Percentiles rank a stretch among this genome's conserved stretches.
phyloP scores from a whole-genome alignment of 257 asterid species.

The Parsonsia alboflavescens region DNA sequence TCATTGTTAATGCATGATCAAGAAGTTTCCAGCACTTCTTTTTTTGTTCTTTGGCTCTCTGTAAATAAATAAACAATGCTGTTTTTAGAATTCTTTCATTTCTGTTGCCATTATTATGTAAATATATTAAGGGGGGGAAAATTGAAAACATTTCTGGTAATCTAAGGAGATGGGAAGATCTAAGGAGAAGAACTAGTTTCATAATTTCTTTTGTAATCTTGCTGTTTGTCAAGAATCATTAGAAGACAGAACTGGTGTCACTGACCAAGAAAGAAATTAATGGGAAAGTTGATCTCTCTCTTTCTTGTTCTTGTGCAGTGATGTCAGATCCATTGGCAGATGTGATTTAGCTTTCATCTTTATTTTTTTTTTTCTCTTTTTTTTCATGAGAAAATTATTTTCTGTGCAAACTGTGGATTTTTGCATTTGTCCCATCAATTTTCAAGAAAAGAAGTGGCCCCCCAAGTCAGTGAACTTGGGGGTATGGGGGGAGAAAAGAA shows the following conservation, averaged over 20 bases:
- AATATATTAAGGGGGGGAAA: too few relatives aligned
- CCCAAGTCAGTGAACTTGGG: not conserved
- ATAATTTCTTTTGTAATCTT: slow-evolving; percentile 23
- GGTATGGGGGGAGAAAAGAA: slow-evolving; percentile 1
- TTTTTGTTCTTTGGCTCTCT: too few relatives aligned
- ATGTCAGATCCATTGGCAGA: slow-evolving; percentile 39
- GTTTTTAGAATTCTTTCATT: too few relatives aligned
- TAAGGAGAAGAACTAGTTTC: not conserved
- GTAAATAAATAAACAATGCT: too few relatives aligned
- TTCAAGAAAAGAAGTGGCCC: slow-evolving; percentile 32
- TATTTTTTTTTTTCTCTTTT: not conserved
- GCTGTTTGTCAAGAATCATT: slow-evolving; percentile 28
- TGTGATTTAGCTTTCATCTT: slow-evolving; percentile 20
- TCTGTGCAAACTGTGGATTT: slow-evolving; percentile 26
- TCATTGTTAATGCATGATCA: too few relatives aligned
- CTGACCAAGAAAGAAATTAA: slow-evolving; percentile 21
- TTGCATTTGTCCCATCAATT: slow-evolving; percentile 44
- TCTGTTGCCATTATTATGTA: not conserved
- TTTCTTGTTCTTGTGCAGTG: slow-evolving; percentile 18
- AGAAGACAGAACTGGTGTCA: slow-evolving; percentile 25
- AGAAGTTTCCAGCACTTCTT: too few relatives aligned
- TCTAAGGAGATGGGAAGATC: not conserved
- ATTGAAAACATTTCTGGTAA: not conserved
- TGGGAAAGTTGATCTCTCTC: slow-evolving; percentile 26
- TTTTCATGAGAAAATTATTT: not conserved